These are phyloP conservation scores for Nakataea oryzae DNA, from an alignment of 2,329 filamentous ascomycete genomes.

Conservation along the genomic window DNA sequence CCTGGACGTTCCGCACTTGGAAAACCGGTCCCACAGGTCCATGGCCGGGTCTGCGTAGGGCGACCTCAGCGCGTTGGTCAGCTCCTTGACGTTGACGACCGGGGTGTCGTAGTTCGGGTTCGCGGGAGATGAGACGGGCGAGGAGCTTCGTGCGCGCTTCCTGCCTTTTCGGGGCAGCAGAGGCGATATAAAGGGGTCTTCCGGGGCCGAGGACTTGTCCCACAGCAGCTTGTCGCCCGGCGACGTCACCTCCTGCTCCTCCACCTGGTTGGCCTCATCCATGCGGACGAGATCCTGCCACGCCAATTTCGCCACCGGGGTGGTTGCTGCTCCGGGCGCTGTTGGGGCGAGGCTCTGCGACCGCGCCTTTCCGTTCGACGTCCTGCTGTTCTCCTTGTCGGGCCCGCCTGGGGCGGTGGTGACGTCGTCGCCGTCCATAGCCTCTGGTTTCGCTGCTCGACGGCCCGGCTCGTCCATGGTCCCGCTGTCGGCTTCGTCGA, in stretches of 20 bases:
- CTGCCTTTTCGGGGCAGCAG: constrained; percentile 39
- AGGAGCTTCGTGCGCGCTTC: constrained; percentile 66
- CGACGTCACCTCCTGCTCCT: constrained; percentile 37
- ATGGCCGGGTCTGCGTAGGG: constrained; percentile 62
- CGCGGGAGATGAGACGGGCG: constrained; percentile 58
- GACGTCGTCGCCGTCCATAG: constrained; percentile 8
- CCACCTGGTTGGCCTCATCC: constrained; percentile 21
- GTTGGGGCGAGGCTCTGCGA: constrained; percentile 8
- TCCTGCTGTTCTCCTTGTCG: constrained; percentile 7
- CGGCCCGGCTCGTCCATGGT: constrained; percentile 3
- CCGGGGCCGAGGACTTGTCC: constrained; percentile 38
- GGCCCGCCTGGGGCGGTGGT: constrained; percentile 5
- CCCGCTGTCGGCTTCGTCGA: constrained; percentile 18
- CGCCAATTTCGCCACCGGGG: constrained; percentile 40
- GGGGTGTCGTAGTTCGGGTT: constrained; percentile 30
- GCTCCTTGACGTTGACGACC: constrained; percentile 45
- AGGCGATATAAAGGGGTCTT: constrained; percentile 32
- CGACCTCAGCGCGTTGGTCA: constrained; percentile 50
- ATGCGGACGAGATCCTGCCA: constrained; percentile 49
- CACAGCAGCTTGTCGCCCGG: constrained; percentile 53
- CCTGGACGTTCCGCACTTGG: constrained; percentile 37
- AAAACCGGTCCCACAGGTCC: constrained; percentile 70
- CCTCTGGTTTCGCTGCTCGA: constrained; percentile 3
- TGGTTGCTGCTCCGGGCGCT: constrained; percentile 22
- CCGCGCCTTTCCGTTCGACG: constrained; percentile 8